Base-by-base conservation (phyloP, 371 early-diverging fungal species). In the Funneliformis caledonium region DNA sequence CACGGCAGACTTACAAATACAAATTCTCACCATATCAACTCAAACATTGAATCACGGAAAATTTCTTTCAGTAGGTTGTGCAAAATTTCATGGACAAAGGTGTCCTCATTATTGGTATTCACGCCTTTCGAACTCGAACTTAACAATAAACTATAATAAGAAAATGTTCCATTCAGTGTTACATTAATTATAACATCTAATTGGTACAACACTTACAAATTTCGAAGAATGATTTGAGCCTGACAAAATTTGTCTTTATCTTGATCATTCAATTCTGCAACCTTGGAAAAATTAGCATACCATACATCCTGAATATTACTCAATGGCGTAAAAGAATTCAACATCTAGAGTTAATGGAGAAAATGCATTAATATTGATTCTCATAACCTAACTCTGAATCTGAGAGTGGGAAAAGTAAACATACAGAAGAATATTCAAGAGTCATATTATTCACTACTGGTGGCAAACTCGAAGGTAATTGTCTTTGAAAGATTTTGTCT, bases 11-110 rank as follows among this genome's bases (percentile, higher is more conserved):
- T n/a, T n/a, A n/a, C n/a, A n/a, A n/a, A n/a, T n/a, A n/a, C n/a
- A n/a, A n/a, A n/a, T n/a, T n/a, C n/a, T n/a, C n/a, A n/a, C n/a
- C n/a, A n/a, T 48, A 73, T 60, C 31, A 73, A 56, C 59, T 73
- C 73, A 43, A 73, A 73, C 31, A 43, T 73, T 60, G 60, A 73
- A 73, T 73, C 73, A 10, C 52, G 56, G 42, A 73, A 73, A 73
- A 73, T 60, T 37, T 73, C 73, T 73, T 73, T 73, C 4, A 73
- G 31, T 56, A 73, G 45, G 31, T 73, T 56, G 31, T 73, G 73
- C 42, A 73, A 73, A 7, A 42, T 73, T 26, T 73, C 73, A 73
- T 73, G 73, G n/a, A n/a, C n/a, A n/a, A n/a, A n/a, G 31, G 60
- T 73, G 45, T 73, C n/a, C n/a, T n/a, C n/a, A n/a, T n/a, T n/a